Evolutionary conservation across 208 protist species (phyloP), one percentile per base, ranked within the genome.

Genomic region (Trypanosoma cruzi): DNA sequence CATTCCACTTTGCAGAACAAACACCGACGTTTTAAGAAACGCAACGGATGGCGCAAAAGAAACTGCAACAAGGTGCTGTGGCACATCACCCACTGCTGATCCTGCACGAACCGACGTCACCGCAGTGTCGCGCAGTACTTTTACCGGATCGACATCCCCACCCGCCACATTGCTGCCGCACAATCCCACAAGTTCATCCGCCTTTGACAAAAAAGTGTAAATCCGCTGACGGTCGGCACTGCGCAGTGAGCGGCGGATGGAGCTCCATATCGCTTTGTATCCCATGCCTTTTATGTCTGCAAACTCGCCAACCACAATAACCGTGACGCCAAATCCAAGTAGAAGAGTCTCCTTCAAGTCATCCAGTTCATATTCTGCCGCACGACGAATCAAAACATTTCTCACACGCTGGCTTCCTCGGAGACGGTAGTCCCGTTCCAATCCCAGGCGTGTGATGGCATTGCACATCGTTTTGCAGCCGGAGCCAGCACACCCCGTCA

Each of bases 181-280:
- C 49, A 53, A 22, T 3, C 22, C 55, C n/a, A 87, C 32, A 8
- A 77, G 68, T 57, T 90, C 84, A 56, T 90, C 84, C 0, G 67
- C 68, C 58, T 90, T 90, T 5, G 84, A 84, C 42, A 85, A 49
- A n/a, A 87, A 69, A 3, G 65, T 66, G 50, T 80, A 62, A 49
- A 84, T 40, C 26, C 75, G 68, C 54, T 90, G 80, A 3, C 14
- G 10, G 20, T 49, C 49, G 0, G 18, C 26, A 36, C 63, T 57
- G 28, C 52, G 55, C 46, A 79, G 34, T 28, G 54, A 60, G 44
- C 77, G 77, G 28, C 78, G 67, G 5, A 85, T 58, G 6, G 49
- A 77, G 42, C 75, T 50, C 40, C 52, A 64, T 52, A 79, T 71
- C 0, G 72, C 68, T 18, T 55, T 75, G 56, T 80, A 90, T 26